Conservation (phyloP, 371 early-diverging fungal species). For the Mortierella sp. region DNA sequence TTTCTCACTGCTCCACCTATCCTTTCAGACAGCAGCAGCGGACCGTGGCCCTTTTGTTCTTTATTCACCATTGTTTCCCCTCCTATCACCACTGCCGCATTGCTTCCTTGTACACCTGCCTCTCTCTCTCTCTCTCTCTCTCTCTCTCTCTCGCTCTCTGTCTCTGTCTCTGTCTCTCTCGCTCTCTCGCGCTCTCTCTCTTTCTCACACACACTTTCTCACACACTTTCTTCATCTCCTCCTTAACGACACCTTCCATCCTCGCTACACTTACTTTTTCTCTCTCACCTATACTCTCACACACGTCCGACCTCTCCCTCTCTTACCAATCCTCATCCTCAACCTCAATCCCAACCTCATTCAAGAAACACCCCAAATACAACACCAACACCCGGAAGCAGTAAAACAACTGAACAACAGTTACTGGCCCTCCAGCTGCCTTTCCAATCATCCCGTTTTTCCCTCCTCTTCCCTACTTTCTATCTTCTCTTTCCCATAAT, state of each 20-base stretch:
- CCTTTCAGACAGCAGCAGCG: not conserved
- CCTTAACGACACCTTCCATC: constrained; percentile 9
- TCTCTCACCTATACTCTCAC: not conserved
- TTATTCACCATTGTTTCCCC: not conserved
- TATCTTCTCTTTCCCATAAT: not conserved
- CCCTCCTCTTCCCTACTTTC: not conserved
- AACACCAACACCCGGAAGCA: not conserved
- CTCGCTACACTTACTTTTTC: not conserved
- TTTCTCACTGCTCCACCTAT: not conserved
- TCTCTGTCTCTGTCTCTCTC: not conserved
- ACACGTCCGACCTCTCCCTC: not conserved
- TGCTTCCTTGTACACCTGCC: not conserved
- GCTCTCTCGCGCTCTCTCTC: not conserved
- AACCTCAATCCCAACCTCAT: not conserved
- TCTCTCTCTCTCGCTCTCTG: not conserved
- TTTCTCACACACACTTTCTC: no score
- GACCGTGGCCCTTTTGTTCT: not conserved
- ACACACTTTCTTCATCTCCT: not conserved
- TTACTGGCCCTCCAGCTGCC: not conserved
- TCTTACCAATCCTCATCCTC: not conserved
- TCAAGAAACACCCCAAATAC: no score
- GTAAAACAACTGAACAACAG: not conserved
- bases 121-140: not conserved
- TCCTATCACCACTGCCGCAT: not conserved
- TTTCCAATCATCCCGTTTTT: not conserved